A percentile compares a stretch with the other conserved stretches of the same genome.
These are phyloP conservation scores for Maudiozyma turicensis DNA, from an alignment of 805 yeast genomes.

Conservation along the genomic window DNA sequence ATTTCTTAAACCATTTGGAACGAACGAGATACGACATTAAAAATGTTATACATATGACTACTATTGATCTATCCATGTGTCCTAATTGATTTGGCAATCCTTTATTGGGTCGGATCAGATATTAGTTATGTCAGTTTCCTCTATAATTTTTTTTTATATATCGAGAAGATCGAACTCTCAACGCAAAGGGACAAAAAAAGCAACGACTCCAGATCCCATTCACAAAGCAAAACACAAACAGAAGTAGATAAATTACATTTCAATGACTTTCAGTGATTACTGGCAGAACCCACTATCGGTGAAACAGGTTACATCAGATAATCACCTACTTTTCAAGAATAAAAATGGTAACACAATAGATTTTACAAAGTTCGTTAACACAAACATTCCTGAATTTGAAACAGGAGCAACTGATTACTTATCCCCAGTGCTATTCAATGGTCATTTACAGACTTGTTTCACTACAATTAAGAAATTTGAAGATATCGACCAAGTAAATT, in stretches of 20 bases:
- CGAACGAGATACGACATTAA: background rate
- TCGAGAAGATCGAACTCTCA: no score
- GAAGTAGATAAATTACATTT: no score
- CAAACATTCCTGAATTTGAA: slow-evolving; percentile 36
- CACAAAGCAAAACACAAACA: background rate
- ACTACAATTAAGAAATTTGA: slow-evolving; percentile 43
- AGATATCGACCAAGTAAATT: slow-evolving; percentile 42
- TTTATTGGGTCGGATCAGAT: background rate
- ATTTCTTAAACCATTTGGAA: background rate
- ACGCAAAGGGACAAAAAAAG: no score
- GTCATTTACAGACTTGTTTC: slow-evolving; percentile 60
- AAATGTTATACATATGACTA: background rate
- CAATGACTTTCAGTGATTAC: slow-evolving; percentile 1
- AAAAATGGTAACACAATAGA: slow-evolving; percentile 4
- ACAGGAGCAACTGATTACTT: slow-evolving; percentile 38
- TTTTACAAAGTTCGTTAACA: slow-evolving; percentile 26
- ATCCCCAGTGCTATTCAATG: slow-evolving; percentile 52
- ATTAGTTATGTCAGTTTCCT: no score
- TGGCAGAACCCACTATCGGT: slow-evolving; percentile 2
- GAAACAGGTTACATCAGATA: slow-evolving; percentile 2
- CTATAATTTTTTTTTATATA: no score
- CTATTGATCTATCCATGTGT: background rate
- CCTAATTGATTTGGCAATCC: background rate
- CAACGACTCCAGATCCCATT: no score
- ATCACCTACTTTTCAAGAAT: background rate